These are phyloP conservation scores for Clonostachys rhizophaga DNA, from an alignment of 2,329 filamentous ascomycete genomes.

Conservation along the genomic window DNA sequence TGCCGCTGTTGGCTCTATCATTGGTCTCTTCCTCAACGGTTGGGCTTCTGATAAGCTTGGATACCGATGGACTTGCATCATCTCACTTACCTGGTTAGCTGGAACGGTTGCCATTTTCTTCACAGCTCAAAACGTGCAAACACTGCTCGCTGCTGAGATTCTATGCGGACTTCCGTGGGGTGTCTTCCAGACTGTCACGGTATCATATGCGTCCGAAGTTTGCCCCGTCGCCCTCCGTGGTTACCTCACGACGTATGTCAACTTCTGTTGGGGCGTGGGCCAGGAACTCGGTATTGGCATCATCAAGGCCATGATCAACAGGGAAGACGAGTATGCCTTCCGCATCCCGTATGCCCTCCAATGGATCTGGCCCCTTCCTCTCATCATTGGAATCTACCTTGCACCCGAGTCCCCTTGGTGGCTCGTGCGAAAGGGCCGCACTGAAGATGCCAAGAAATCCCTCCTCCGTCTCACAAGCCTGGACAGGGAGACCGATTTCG, in stretches of 20 bases:
- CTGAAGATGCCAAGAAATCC: constrained; percentile 23
- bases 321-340: constrained; percentile 30
- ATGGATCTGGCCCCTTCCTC: constrained; percentile 33
- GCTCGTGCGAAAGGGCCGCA: constrained; percentile 26
- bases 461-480: constrained; percentile 35
- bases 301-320: constrained; percentile 22
- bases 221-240: constrained; percentile 19
- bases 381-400: constrained; percentile 24
- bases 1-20: constrained; percentile 25
- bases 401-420: constrained; percentile 39
- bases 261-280: constrained; percentile 20
- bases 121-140: constrained; percentile 19
- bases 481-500: constrained; percentile 18
- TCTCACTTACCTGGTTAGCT: constrained; percentile 22
- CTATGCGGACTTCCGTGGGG: constrained; percentile 25
- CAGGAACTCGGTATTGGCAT: constrained; percentile 32
- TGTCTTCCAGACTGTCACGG: constrained; percentile 21
- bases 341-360: constrained; percentile 35
- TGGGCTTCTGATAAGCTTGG: background rate
- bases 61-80: constrained; percentile 27
- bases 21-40: constrained; percentile 22
- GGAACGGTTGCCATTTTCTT: constrained; percentile 28
- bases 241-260: constrained; percentile 31
- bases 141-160: constrained; percentile 25
- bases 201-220: constrained; percentile 27